Evolutionary conservation across 2,329 filamentous ascomycete species (phyloP).

Genomic region (Cladophialophora bantiana): DNA sequence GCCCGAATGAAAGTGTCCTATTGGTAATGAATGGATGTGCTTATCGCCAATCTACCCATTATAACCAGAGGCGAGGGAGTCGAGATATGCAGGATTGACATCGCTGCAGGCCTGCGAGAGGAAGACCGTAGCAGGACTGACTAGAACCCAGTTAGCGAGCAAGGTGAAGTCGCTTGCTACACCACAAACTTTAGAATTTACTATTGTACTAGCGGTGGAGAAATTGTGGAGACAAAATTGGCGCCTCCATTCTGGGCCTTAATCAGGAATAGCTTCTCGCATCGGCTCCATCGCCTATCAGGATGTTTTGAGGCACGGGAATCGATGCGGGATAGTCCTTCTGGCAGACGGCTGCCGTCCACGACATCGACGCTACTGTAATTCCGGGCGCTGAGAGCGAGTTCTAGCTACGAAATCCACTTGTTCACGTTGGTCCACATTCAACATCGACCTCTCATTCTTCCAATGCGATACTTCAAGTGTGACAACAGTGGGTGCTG

Average conservation of each 20-base stretch:
- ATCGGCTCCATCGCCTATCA: neutral
- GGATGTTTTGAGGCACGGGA: neutral
- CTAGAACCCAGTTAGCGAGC: neutral
- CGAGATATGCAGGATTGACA: neutral
- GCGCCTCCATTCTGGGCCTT: neutral
- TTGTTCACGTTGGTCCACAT: neutral
- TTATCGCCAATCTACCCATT: neutral
- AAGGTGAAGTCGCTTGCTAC: neutral
- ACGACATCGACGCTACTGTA: neutral
- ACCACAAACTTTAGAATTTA: neutral
- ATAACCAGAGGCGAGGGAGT: neutral
- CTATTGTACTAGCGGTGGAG: neutral
- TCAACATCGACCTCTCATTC: neutral
- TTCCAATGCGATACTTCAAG: neutral
- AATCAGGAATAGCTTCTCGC: neutral
- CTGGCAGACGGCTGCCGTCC: neutral
- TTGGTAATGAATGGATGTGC: neutral
- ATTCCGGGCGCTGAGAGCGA: neutral
- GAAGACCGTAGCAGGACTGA: neutral
- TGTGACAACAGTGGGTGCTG: neutral
- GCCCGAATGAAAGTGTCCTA: neutral
- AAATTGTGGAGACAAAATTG: neutral
- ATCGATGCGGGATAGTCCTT: neutral
- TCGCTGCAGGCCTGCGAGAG: neutral
- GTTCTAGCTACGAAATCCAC: neutral